Conservation (phyloP, 257 asterid species). For the Rauvolfia tetraphylla region DNA sequence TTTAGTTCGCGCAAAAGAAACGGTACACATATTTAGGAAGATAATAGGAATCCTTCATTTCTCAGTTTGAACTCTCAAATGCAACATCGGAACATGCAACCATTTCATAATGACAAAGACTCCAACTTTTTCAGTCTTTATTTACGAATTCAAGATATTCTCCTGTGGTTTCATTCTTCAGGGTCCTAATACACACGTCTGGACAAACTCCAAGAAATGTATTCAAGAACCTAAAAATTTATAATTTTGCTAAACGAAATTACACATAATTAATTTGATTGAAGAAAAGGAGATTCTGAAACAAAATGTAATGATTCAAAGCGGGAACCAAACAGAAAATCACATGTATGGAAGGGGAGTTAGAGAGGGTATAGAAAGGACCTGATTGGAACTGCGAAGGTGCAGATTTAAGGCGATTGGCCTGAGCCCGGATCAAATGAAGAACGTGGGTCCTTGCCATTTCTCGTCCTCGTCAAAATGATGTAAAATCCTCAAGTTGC, state of each 20-base stretch:
- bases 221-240: neutral
- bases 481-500: neutral
- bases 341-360: conserved; percentile 21
- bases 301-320: neutral
- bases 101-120: neutral
- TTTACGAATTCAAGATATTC: neutral
- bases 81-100: neutral
- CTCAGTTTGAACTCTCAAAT: neutral
- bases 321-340: neutral
- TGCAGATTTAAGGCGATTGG: conserved; percentile 30
- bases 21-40: neutral
- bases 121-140: neutral
- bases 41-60: neutral
- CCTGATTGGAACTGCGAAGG: conserved; percentile 48
- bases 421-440: conserved; percentile 54
- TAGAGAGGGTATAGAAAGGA: conserved; percentile 2
- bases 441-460: conserved; percentile 63
- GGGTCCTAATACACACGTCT: neutral
- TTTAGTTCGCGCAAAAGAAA: neutral
- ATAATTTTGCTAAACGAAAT: neutral
- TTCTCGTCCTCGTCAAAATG: neutral
- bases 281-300: neutral
- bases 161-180: neutral
- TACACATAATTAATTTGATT: neutral
- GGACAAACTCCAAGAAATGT: neutral